A percentile compares a stretch with the other conserved stretches of the same genome.
These are phyloP conservation scores for Chlamydomonas applanata DNA, from an alignment of 139 green algal genomes.

Conservation along the genomic window DNA sequence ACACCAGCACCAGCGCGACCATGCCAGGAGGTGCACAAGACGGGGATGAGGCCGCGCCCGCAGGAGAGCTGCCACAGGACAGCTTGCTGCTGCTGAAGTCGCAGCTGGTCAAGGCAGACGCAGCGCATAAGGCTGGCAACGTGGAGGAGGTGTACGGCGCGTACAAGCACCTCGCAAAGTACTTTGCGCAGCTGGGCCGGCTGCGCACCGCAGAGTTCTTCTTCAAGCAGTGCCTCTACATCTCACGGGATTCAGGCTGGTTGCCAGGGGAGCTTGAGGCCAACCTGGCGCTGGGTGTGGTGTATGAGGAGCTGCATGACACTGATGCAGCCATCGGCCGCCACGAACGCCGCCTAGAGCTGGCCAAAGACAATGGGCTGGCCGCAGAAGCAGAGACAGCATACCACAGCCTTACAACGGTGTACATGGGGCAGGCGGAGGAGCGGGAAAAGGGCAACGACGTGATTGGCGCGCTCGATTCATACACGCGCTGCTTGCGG, in stretches of 20 bases:
- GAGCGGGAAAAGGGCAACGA: constrained; percentile 34
- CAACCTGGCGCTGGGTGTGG: constrained; percentile 52
- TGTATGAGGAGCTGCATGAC: constrained; percentile 53
- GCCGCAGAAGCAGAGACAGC: constrained; percentile 29
- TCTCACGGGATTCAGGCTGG: constrained; percentile 17
- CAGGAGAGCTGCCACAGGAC: constrained; percentile 31
- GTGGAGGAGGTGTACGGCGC: constrained; percentile 29
- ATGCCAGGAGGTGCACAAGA: not conserved
- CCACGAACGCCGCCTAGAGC: constrained; percentile 49
- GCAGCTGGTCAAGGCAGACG: constrained; percentile 46
- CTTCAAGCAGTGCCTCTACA: constrained; percentile 39
- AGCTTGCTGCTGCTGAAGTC: constrained; percentile 41
- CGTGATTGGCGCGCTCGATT: constrained; percentile 19
- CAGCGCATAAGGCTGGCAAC: constrained; percentile 10
- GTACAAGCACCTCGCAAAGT: constrained; percentile 44
- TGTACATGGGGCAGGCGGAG: constrained; percentile 54
- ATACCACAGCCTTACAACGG: constrained; percentile 32
- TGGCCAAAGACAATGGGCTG: constrained; percentile 30
- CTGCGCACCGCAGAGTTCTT: constrained; percentile 48
- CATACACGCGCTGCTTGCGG: constrained; percentile 43
- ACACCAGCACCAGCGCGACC: not conserved
- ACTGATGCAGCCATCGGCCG: constrained; percentile 40
- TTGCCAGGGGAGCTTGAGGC: constrained; percentile 50
- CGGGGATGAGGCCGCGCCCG: not conserved
- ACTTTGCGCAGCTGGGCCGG: constrained; percentile 46